Evolutionary conservation across 208 protist species (phyloP).

Genomic region (Porcisia deanei): DNA sequence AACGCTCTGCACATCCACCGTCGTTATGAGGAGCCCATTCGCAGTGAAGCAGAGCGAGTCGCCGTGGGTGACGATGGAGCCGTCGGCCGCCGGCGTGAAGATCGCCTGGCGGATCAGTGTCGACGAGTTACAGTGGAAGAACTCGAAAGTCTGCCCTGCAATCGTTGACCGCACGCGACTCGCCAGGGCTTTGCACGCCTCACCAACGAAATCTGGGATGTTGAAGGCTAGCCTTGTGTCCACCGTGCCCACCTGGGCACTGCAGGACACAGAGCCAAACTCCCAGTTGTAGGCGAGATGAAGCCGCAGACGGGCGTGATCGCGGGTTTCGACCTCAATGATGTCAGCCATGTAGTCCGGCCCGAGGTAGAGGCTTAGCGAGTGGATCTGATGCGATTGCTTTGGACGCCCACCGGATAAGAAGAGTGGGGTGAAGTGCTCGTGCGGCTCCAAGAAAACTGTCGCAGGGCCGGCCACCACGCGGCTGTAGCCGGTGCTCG

Average conservation of each 20-base stretch:
- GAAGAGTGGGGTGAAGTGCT: constrained; percentile 77
- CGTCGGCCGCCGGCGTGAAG: constrained; percentile 66
- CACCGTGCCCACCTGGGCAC: constrained; percentile 4
- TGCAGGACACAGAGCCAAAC: constrained; percentile 54
- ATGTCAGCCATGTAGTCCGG: constrained; percentile 96
- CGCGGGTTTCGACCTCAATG: constrained; percentile 94
- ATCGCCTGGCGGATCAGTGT: constrained; percentile 92
- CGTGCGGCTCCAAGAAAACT: constrained; percentile 72
- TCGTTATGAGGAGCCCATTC: constrained; percentile 92
- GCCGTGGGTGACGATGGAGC: constrained; percentile 32
- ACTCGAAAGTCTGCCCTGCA: constrained; percentile 92
- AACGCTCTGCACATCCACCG: constrained; percentile 94
- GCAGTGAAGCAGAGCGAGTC: constrained; percentile 78
- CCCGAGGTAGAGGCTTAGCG: constrained; percentile 92
- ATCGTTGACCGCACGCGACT: constrained; percentile 93
- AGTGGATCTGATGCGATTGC: constrained; percentile 85
- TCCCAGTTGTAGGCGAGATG: constrained; percentile 97
- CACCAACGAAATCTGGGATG: constrained; percentile 96
- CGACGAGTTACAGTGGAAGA: constrained; percentile 96
- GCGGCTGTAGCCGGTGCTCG: constrained; percentile 80
- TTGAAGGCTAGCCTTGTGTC: constrained; percentile 73
- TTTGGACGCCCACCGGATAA: constrained; percentile 90
- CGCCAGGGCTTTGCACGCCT: constrained; percentile 95
- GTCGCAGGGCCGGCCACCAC: constrained; percentile 69
- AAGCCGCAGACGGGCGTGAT: constrained; percentile 94